Percentiles rank a stretch among this genome's conserved stretches.
Conservation (phyloP, 257 asterid genomes). For the Cynanchum wilfordii region DNA sequence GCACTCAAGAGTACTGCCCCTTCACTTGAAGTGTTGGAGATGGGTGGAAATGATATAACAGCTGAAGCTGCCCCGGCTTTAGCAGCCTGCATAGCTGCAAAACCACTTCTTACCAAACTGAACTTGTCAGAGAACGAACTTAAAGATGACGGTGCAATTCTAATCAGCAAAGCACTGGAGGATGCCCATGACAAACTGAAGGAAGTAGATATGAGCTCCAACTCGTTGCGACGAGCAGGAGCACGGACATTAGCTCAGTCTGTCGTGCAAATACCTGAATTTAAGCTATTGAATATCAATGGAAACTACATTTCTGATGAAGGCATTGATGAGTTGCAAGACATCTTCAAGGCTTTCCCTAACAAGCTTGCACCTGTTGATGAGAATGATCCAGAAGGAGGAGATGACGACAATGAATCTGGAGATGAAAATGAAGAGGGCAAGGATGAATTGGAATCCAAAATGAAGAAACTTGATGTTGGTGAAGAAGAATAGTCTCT, state of each 20-base stretch:
- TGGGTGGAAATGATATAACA: conserved; percentile 94
- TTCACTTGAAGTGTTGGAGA: conserved; percentile 61
- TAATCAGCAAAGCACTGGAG: conserved; percentile 52
- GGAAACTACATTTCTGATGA: conserved; percentile 86
- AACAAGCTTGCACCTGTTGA: conserved; percentile 76
- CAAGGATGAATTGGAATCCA: conserved; percentile 61
- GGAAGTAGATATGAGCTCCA: conserved; percentile 77
- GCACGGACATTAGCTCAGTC: conserved; percentile 58
- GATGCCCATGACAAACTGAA: conserved; percentile 54
- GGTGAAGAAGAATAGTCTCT: conserved; percentile 34
- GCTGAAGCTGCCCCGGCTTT: conserved; percentile 60
- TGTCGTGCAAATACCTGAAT: conserved; percentile 52
- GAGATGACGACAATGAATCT: conserved; percentile 56
- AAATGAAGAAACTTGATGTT: conserved; percentile 66
- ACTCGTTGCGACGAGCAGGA: conserved; percentile 56
- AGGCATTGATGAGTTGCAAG: conserved; percentile 74
- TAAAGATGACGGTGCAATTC: conserved; percentile 81
- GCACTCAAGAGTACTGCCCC: conserved; percentile 67
- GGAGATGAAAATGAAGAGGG: conserved; percentile 58
- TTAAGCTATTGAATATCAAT: conserved; percentile 53
- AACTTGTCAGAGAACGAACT: conserved; percentile 77
- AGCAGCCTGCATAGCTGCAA: conserved; percentile 53
- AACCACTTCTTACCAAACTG: conserved; percentile 59
- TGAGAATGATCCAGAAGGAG: conserved; percentile 89
- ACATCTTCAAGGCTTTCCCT: conserved; percentile 53